phyloP scores from a whole-genome alignment of 345 rosid species.

The Boechera retrofracta region DNA sequence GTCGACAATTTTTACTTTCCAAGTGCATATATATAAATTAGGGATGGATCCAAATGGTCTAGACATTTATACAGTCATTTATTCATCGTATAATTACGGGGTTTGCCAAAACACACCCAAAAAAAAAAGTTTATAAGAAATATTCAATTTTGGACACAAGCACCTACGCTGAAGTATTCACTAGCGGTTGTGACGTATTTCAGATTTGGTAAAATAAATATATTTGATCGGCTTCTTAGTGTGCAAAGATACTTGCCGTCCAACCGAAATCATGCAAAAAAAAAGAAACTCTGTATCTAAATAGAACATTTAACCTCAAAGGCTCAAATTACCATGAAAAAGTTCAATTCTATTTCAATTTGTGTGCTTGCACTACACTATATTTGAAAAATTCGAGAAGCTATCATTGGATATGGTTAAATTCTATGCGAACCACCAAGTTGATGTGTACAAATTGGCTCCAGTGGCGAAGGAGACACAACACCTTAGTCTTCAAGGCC shows the following conservation, averaged over 20 bases:
- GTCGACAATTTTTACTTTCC: background rate
- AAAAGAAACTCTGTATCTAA: background rate
- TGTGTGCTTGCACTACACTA: constrained; percentile 9
- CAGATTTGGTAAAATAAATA: background rate
- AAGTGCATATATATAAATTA: background rate
- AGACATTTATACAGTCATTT: background rate
- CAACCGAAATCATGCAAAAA: background rate
- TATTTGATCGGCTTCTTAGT: background rate
- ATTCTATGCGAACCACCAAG: constrained; percentile 36
- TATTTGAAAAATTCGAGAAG: constrained; percentile 3
- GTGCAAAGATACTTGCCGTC: background rate
- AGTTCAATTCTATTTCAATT: background rate
- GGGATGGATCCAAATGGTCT: background rate
- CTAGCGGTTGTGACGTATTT: background rate
- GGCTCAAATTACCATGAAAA: background rate
- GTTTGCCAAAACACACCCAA: too few relatives aligned
- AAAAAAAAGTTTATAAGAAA: too few relatives aligned
- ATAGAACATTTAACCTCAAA: background rate
- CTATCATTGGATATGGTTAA: constrained; percentile 30
- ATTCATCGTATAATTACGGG: background rate
- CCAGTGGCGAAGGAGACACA: constrained; percentile 40
- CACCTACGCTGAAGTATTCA: background rate
- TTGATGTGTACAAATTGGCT: constrained; percentile 32
- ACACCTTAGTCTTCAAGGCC: constrained; percentile 47
- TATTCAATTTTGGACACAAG: background rate